A percentile compares a stretch with the other conserved stretches of the same genome.
Evolutionary conservation across 2,329 filamentous ascomycete species (phyloP).

Genomic region (Daldinia sp.): DNA sequence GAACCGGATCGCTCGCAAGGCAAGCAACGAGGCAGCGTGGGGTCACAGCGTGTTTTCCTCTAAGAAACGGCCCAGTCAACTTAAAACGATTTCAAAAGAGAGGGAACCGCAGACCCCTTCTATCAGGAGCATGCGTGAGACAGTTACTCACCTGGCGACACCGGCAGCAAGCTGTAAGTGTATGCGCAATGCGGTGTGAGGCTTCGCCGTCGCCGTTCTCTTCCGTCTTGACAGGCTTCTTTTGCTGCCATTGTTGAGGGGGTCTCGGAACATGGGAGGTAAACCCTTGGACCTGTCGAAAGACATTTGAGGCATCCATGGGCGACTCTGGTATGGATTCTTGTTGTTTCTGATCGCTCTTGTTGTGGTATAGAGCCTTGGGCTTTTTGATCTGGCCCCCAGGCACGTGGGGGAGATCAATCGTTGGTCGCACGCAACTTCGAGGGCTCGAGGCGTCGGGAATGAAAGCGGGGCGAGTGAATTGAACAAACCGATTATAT

Average conservation of each 20-base stretch:
- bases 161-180: constrained; percentile 82
- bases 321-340: constrained; percentile 34
- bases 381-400: constrained; percentile 39
- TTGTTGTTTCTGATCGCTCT: constrained; percentile 28
- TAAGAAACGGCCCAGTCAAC: constrained; percentile 54
- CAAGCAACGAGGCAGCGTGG: constrained; percentile 88
- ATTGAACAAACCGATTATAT: constrained; percentile 25
- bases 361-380: constrained; percentile 23
- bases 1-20: constrained; percentile 94
- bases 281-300: constrained; percentile 66
- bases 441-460: constrained; percentile 40
- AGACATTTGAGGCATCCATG: constrained; percentile 72
- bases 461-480: constrained; percentile 30
- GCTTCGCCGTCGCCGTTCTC: constrained; percentile 64
- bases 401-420: constrained; percentile 39
- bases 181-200: constrained; percentile 77
- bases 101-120: neutral
- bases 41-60: constrained; percentile 97
- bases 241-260: constrained; percentile 50
- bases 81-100: neutral
- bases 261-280: constrained; percentile 58
- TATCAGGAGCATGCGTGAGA: constrained; percentile 9
- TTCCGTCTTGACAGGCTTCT: constrained; percentile 53
- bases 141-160: constrained; percentile 75
- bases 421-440: constrained; percentile 44